phyloP scores from a whole-genome alignment of 2,329 filamentous ascomycete genomes.

The Ceratocystis eucalypticola region DNA sequence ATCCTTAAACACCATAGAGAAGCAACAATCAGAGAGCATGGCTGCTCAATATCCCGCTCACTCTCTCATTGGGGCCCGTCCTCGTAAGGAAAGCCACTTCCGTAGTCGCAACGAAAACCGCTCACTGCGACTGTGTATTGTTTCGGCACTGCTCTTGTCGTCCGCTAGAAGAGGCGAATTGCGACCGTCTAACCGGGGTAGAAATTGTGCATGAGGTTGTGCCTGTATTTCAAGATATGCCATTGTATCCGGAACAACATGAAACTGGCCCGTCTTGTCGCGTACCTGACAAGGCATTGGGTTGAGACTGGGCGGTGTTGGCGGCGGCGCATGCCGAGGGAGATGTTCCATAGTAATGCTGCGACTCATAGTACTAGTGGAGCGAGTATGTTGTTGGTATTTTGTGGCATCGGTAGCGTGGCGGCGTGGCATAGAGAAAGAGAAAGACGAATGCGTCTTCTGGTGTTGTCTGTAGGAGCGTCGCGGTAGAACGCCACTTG shows the following conservation, averaged over 20 bases:
- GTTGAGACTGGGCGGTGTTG: conserved; percentile 7
- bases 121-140: neutral
- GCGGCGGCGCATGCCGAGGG: conserved; percentile 1
- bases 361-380: conserved; percentile 11
- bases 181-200: neutral
- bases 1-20: neutral
- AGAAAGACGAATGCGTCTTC: conserved; percentile 1
- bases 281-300: conserved; percentile 14
- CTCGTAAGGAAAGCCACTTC: conserved; percentile 1
- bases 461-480: neutral
- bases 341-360: conserved; percentile 11
- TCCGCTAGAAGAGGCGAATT: neutral
- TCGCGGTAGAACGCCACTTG: neutral
- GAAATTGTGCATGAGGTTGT: neutral
- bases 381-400: conserved; percentile 2
- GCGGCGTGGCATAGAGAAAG: conserved; percentile 3
- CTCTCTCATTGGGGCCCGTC: neutral
- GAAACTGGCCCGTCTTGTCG: conserved; percentile 14
- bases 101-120: conserved; percentile 9
- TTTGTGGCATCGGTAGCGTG: neutral
- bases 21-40: neutral
- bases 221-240: conserved; percentile 15
- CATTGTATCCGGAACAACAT: conserved; percentile 14
- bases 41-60: neutral
- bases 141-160: neutral